These are phyloP conservation scores for Groenewaldozyma salmanticensis DNA, from an alignment of 805 yeast species.

Conservation along the genomic window DNA sequence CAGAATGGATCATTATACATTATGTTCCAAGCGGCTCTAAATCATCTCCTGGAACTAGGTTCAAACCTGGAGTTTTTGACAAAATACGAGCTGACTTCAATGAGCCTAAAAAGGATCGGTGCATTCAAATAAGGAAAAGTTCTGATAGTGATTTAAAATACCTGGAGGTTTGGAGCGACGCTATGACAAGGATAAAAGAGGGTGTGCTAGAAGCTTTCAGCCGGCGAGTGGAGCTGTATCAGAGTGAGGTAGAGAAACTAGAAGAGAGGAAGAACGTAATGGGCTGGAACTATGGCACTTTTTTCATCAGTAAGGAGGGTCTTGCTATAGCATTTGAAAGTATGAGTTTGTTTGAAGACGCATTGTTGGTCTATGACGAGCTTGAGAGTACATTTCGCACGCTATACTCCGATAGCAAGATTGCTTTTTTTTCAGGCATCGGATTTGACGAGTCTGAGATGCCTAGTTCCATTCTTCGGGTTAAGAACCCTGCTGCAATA, in stretches of 20 bases:
- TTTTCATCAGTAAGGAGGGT: constrained; percentile 38
- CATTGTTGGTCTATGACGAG: constrained; percentile 42
- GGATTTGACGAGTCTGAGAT: constrained; percentile 19
- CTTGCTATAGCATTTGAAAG: constrained; percentile 44
- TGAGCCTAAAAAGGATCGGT: constrained; percentile 27
- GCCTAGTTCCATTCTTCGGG: constrained; percentile 13
- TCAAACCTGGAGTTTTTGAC: constrained; percentile 42
- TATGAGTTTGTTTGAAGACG: constrained; percentile 51
- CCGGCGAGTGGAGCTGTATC: constrained; percentile 34
- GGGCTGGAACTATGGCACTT: constrained; percentile 38
- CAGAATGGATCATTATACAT: constrained; percentile 55
- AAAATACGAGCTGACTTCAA: constrained; percentile 47
- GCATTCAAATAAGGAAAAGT: constrained; percentile 23
- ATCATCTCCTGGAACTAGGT: constrained; percentile 25
- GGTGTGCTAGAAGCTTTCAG: constrained; percentile 47
- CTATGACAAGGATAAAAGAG: constrained; percentile 37
- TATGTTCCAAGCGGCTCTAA: constrained; percentile 35
- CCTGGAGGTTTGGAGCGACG: constrained; percentile 40
- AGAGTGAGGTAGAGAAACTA: constrained; percentile 32
- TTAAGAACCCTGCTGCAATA: constrained; percentile 15
- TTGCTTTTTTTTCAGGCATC: constrained; percentile 24
- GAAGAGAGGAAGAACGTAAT: constrained; percentile 26
- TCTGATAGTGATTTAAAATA: constrained; percentile 11
- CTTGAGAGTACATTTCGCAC: constrained; percentile 29
- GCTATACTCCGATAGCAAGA: constrained; percentile 16